Conservation (phyloP, 2,329 filamentous ascomycete genomes). For the Fusarium nematophilum region DNA sequence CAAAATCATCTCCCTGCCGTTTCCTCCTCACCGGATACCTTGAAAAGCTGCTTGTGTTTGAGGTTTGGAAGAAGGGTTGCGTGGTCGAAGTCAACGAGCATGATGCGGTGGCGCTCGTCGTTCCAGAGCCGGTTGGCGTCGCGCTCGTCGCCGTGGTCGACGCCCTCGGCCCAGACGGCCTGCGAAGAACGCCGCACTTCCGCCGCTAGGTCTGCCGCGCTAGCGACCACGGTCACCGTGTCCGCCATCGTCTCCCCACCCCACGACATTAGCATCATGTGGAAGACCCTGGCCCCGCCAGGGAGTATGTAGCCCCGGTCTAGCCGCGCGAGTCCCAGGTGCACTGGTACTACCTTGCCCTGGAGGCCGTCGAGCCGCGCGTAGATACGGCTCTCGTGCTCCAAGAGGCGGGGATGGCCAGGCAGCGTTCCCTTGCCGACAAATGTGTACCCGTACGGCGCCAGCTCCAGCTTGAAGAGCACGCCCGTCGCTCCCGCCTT, state of each 20-base stretch:
- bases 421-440: constrained; percentile 35
- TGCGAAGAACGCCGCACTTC: constrained; percentile 22
- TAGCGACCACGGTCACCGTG: neutral
- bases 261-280: constrained; percentile 45
- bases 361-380: constrained; percentile 31
- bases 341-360: constrained; percentile 33
- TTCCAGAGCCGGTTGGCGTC: constrained; percentile 37
- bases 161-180: constrained; percentile 23
- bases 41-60: constrained; percentile 13
- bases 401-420: neutral
- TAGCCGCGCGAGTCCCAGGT: constrained; percentile 26
- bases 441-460: constrained; percentile 36
- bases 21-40: constrained; percentile 12
- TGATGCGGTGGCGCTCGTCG: constrained; percentile 33
- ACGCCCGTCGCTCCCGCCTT: constrained; percentile 18
- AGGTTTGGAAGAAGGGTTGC: constrained; percentile 4
- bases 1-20: constrained; percentile 4
- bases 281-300: constrained; percentile 19
- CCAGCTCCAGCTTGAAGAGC: constrained; percentile 36
- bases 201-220: neutral
- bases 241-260: constrained; percentile 21
- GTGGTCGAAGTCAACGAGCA: constrained; percentile 38
- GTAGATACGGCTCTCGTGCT: constrained; percentile 35
- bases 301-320: constrained; percentile 26
- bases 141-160: constrained; percentile 33